Conservation (phyloP, 352 stramenopile species). For the Salisapilia sapeloensis region DNA sequence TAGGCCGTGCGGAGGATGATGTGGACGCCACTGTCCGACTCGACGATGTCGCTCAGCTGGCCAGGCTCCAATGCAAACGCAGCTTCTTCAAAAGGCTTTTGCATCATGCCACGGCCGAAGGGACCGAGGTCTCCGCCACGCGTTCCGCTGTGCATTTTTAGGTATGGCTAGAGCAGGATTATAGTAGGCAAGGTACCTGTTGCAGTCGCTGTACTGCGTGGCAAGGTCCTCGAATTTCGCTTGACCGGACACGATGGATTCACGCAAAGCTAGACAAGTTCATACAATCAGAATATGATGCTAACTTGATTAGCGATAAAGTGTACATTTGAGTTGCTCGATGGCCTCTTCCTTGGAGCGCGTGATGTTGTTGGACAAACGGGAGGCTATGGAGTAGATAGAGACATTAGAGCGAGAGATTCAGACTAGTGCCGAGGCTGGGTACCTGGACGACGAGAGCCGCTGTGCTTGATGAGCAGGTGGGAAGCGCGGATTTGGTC, state of each 20-base stretch:
- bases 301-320: slow-evolving; percentile 5
- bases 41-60: slow-evolving; percentile 89
- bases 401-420: neutral
- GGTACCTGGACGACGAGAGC: slow-evolving; percentile 65
- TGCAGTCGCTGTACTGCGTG: slow-evolving; percentile 73
- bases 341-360: slow-evolving; percentile 85
- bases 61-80: slow-evolving; percentile 84
- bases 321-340: slow-evolving; percentile 49
- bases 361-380: slow-evolving; percentile 84
- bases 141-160: slow-evolving; percentile 21
- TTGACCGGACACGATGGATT: slow-evolving; percentile 63
- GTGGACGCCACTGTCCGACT: slow-evolving; percentile 93
- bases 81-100: slow-evolving; percentile 86
- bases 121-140: slow-evolving; percentile 83
- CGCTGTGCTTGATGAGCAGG: slow-evolving; percentile 91
- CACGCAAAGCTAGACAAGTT: slow-evolving; percentile 26
- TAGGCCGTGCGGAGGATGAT: slow-evolving; percentile 89
- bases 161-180: neutral
- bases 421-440: slow-evolving; percentile 23
- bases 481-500: slow-evolving; percentile 78
- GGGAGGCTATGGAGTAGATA: slow-evolving; percentile 24
- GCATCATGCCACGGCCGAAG: slow-evolving; percentile 81
- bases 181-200: slow-evolving; percentile 10
- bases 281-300: too few relatives aligned
- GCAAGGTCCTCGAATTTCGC: slow-evolving; percentile 68